Evolutionary conservation across 179 eudicot species (phyloP), one percentile per base, ranked within the genome.

Genomic region (Beta corolliflora): DNA sequence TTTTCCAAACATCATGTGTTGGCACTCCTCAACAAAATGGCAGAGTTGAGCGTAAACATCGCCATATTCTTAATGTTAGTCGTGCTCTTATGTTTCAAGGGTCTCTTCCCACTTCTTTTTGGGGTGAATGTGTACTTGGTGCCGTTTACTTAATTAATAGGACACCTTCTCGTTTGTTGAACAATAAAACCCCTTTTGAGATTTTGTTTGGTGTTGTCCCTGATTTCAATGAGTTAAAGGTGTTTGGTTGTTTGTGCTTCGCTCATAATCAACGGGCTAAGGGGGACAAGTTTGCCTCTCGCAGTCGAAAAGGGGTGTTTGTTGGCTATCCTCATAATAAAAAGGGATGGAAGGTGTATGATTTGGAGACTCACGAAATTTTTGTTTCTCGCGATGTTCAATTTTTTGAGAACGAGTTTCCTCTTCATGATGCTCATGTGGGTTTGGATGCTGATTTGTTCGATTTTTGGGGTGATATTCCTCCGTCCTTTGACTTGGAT

Each of bases 381-480:
- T 31, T 31, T 31, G 36, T 31, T 31, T 31, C 36, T 0, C 36
- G 36, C 36, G 36, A 31, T 50, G 53, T 50, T 50, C 1, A 50
- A 50, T 6, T 50, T 50, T 1, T 50, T 9, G 53, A 50, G 4
- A 3, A 50, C 0, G 3, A 1, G 1, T 58, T 5, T 18, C 61
- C 61, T 0, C 5, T 58, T 18, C 10, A 0, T 58, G 61, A 58
- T n/a, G n/a, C n/a, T n/a, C n/a, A n/a, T n/a, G n/a, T n/a, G n/a
- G n/a, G 0, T 0, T 9, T 0, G 3, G 5, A 15, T 3, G 0
- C 10, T 3, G 0, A 50, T 9, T 6, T 50, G 53, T 4, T 9
- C 53, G 0, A 7, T 0, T 0, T 50, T 4, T 4, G 10, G 0
- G 4, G n/a, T n/a, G n/a, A n/a, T n/a, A n/a, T n/a, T n/a, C n/a